Percentiles rank a stretch among this genome's conserved stretches.
Evolutionary conservation across 2,329 filamentous ascomycete species (phyloP).

Genomic region (Diplodia intermedia): DNA sequence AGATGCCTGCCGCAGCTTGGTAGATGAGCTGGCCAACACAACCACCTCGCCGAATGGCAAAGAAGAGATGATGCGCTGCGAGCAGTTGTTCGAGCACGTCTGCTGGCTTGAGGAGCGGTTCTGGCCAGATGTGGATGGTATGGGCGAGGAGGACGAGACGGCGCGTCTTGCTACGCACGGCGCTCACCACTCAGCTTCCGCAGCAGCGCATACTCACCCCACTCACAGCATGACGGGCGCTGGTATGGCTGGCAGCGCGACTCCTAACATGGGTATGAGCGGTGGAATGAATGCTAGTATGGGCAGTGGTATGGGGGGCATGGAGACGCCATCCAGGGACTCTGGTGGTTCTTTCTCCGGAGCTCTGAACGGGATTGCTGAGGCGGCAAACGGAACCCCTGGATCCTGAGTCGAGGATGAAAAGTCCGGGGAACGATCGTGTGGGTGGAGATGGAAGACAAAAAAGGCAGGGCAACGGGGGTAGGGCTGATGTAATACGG

Average conservation of each 20-base stretch:
- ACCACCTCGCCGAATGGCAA: constrained; percentile 56
- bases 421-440: background rate
- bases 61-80: constrained; percentile 56
- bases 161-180: constrained; percentile 23
- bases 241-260: constrained; percentile 18
- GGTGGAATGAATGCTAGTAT: constrained; percentile 34
- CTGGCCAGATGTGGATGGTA: constrained; percentile 58
- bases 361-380: constrained; percentile 33
- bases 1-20: constrained; percentile 56
- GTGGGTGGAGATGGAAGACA: background rate
- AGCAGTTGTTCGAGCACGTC: constrained; percentile 56
- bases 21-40: constrained; percentile 58
- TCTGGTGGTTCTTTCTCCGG: constrained; percentile 17
- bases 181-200: constrained; percentile 24
- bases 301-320: constrained; percentile 33
- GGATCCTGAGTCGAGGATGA: constrained; percentile 7
- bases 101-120: constrained; percentile 57
- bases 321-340: constrained; percentile 31
- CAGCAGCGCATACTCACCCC: constrained; percentile 25
- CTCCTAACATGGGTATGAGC: constrained; percentile 33
- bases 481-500: constrained; percentile 22
- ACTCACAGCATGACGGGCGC: constrained; percentile 15
- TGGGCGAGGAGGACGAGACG: constrained; percentile 55
- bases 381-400: constrained; percentile 27
- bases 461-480: constrained; percentile 17